A percentile compares a stretch with the other conserved stretches of the same genome.
phyloP scores from a whole-genome alignment of 352 stramenopile genomes.

The Aphanomyces cochlioides region DNA sequence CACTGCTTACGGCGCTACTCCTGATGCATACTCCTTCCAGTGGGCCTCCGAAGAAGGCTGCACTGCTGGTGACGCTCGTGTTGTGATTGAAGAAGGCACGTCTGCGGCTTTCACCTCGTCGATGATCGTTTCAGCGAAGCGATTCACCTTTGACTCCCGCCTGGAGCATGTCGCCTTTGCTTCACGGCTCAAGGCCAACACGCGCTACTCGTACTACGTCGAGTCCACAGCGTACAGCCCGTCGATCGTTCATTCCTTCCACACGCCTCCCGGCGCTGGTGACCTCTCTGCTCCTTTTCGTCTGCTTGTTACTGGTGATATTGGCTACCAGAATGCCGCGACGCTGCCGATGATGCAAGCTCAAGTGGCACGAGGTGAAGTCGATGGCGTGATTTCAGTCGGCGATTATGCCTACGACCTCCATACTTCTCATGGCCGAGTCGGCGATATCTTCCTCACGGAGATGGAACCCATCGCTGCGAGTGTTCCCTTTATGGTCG shows the following conservation, averaged over 20 bases:
- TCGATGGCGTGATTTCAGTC: conserved; percentile 82
- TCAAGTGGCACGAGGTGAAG: conserved; percentile 62
- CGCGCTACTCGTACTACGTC: conserved; percentile 80
- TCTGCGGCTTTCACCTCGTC: conserved; percentile 39
- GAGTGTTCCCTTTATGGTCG: conserved; percentile 85
- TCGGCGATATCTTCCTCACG: conserved; percentile 89
- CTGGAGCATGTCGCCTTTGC: conserved; percentile 69
- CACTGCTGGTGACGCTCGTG: conserved; percentile 39
- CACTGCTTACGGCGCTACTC: conserved; percentile 60
- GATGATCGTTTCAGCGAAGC: not conserved
- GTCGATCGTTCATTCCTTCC: conserved; percentile 75
- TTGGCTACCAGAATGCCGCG: conserved; percentile 84
- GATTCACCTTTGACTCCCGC: conserved; percentile 29
- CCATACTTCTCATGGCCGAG: conserved; percentile 66
- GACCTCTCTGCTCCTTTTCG: conserved; percentile 45
- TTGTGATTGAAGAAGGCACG: conserved; percentile 62
- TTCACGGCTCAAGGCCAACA: conserved; percentile 55
- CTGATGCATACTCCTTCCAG: conserved; percentile 64
- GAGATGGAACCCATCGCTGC: conserved; percentile 83
- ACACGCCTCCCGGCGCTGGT: conserved; percentile 49
- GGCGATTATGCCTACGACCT: conserved; percentile 89
- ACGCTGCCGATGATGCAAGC: conserved; percentile 88
- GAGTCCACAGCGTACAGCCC: conserved; percentile 72
- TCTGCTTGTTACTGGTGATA: conserved; percentile 82
- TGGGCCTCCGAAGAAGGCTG: conserved; percentile 73